Evolutionary conservation across 805 yeast species (phyloP).

Genomic region (Ogataea glucozyma): DNA sequence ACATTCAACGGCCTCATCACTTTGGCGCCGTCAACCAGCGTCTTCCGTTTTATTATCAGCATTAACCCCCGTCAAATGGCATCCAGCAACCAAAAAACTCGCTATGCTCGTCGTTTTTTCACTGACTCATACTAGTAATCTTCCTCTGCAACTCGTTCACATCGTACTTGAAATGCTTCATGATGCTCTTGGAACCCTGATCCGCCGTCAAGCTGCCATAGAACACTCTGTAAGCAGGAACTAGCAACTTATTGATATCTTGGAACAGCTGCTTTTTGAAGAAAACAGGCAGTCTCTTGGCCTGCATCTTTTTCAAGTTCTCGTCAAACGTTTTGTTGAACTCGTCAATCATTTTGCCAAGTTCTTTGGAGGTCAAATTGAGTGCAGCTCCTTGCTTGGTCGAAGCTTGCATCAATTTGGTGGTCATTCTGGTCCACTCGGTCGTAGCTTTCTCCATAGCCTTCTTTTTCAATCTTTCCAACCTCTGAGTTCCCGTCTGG

Average conservation of each 20-base stretch:
- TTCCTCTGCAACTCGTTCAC: slow-evolving; percentile 39
- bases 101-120: background rate
- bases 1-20: too few relatives aligned
- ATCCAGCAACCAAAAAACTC: too few relatives aligned
- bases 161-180: slow-evolving; percentile 70
- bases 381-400: slow-evolving; percentile 55
- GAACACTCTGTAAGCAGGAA: slow-evolving; percentile 83
- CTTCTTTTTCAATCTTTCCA: slow-evolving; percentile 69
- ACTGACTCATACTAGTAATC: slow-evolving; percentile 33
- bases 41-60: background rate
- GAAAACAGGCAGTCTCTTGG: slow-evolving; percentile 36
- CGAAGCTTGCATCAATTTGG: slow-evolving; percentile 77
- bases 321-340: slow-evolving; percentile 86
- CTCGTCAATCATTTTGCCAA: slow-evolving; percentile 56
- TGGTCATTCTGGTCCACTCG: slow-evolving; percentile 80
- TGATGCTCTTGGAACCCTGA: slow-evolving; percentile 70
- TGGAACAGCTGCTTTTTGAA: slow-evolving; percentile 63
- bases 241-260: slow-evolving; percentile 70
- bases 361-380: slow-evolving; percentile 69
- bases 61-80: too few relatives aligned
- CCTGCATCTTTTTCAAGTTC: slow-evolving; percentile 63
- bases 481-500: slow-evolving; percentile 57
- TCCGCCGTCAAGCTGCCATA: slow-evolving; percentile 71
- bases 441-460: slow-evolving; percentile 69
- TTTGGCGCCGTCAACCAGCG: background rate